phyloP scores from a whole-genome alignment of 1,284 basidiomycete species.

The Athelia psychrophila region DNA sequence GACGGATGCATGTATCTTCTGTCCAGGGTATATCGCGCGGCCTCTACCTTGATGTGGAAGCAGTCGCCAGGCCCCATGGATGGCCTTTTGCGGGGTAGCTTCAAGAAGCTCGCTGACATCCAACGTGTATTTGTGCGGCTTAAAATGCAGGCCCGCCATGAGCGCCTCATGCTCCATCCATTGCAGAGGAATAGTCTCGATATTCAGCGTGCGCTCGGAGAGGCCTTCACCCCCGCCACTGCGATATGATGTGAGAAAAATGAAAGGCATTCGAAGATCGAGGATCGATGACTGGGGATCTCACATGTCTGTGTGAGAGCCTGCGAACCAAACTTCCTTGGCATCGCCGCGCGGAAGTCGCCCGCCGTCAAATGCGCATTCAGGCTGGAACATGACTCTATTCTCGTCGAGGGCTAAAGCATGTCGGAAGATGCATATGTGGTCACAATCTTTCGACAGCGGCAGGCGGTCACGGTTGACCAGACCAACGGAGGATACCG shows the following conservation, averaged over 20 bases:
- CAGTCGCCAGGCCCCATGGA: too few relatives aligned
- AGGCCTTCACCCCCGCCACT: background rate
- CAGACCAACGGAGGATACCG: conserved; percentile 10
- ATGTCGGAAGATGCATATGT: background rate
- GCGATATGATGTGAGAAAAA: background rate
- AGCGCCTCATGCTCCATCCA: too few relatives aligned
- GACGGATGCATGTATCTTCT: too few relatives aligned
- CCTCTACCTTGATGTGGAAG: too few relatives aligned
- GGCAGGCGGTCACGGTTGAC: conserved; percentile 13
- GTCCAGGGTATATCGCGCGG: too few relatives aligned
- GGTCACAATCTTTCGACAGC: conserved; percentile 2
- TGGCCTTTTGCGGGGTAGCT: too few relatives aligned
- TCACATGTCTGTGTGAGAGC: conserved; percentile 19
- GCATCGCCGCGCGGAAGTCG: background rate
- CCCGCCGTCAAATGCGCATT: conserved; percentile 9
- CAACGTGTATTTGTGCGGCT: too few relatives aligned
- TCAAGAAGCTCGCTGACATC: too few relatives aligned
- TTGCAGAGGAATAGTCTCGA: too few relatives aligned
- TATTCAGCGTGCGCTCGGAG: too few relatives aligned
- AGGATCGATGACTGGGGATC: too few relatives aligned
- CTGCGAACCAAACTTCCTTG: conserved; percentile 21
- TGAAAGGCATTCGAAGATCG: background rate
- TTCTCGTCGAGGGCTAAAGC: conserved; percentile 18
- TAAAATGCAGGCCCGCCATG: too few relatives aligned
- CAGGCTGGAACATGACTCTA: conserved; percentile 27